These are phyloP conservation scores for Cocos nucifera DNA, from an alignment of 176 grass and related monocot species.

Conservation along the genomic window DNA sequence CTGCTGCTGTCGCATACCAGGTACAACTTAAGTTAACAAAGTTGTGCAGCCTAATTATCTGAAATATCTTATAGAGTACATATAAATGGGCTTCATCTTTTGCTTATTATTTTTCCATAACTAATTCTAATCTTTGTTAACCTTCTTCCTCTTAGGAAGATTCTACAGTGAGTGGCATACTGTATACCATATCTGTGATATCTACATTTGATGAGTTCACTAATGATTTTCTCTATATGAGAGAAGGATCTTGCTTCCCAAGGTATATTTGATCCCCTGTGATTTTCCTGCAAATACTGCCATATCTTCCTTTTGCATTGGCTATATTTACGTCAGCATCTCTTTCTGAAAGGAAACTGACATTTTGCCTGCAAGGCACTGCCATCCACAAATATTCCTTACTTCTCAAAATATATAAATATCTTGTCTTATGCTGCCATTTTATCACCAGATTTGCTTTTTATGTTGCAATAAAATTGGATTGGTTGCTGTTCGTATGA, in stretches of 20 bases:
- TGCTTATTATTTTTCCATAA: not conserved
- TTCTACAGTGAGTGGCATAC: slow-evolving; percentile 17
- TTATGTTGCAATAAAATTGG: no score
- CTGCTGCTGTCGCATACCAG: slow-evolving; percentile 21
- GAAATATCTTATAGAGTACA: no score
- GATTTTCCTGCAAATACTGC: no score
- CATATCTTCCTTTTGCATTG: not conserved
- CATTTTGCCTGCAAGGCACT: no score
- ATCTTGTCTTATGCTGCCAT: no score
- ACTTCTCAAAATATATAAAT: no score
- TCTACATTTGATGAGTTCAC: slow-evolving; percentile 26
- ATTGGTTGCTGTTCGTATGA: no score
- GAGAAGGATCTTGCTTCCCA: slow-evolving; percentile 23
- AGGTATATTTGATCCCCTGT: slow-evolving; percentile 3
- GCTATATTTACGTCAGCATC: no score
- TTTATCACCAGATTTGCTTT: no score
- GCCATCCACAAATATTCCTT: no score
- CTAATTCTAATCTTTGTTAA: not conserved
- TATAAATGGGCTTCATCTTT: not conserved
- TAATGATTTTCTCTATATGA: slow-evolving; percentile 18
- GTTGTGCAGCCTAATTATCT: no score
- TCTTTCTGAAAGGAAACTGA: no score
- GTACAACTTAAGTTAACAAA: not conserved
- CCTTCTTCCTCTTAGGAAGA: slow-evolving; percentile 12
- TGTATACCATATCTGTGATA: slow-evolving; percentile 19